Conservation (phyloP, 768 basidiomycete species). For the Cyclocybe aegerita region DNA sequence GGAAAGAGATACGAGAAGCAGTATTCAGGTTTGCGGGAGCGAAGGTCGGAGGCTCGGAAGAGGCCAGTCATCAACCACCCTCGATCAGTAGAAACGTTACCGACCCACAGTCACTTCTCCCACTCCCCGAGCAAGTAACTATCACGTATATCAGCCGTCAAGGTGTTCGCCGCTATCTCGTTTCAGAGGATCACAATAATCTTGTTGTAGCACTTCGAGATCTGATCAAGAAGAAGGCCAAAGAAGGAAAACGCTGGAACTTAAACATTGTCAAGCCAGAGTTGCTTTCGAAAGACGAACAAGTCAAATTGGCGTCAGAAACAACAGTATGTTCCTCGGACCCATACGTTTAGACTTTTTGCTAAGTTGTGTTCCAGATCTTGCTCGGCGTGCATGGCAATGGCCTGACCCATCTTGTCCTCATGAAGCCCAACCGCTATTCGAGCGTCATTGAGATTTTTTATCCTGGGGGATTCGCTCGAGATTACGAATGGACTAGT, state of each 20-base stretch:
- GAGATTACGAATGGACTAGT: constrained; percentile 80
- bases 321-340: constrained; percentile 48
- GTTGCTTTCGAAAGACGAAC: constrained; percentile 64
- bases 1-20: constrained; percentile 59
- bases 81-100: background rate
- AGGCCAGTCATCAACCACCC: background rate
- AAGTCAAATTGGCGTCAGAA: constrained; percentile 55
- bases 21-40: constrained; percentile 62
- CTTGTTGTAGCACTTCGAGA: constrained; percentile 49
- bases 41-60: constrained; percentile 1
- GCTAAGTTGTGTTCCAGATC: constrained; percentile 35
- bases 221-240: constrained; percentile 37
- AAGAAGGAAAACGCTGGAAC: constrained; percentile 44
- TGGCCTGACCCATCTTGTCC: constrained; percentile 71
- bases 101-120: constrained; percentile 18
- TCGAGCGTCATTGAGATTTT: constrained; percentile 85
- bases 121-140: constrained; percentile 44
- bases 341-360: background rate
- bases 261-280: constrained; percentile 58
- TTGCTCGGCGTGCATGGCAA: constrained; percentile 72
- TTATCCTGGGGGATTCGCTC: constrained; percentile 69
- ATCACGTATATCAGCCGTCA: constrained; percentile 71
- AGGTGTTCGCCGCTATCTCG: constrained; percentile 45
- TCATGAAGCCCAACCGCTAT: constrained; percentile 67
- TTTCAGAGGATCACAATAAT: constrained; percentile 46